Percentiles rank a stretch among this genome's conserved stretches.
Evolutionary conservation across 2,329 filamentous ascomycete species (phyloP).

Genomic region (Beauveria brongniartii): DNA sequence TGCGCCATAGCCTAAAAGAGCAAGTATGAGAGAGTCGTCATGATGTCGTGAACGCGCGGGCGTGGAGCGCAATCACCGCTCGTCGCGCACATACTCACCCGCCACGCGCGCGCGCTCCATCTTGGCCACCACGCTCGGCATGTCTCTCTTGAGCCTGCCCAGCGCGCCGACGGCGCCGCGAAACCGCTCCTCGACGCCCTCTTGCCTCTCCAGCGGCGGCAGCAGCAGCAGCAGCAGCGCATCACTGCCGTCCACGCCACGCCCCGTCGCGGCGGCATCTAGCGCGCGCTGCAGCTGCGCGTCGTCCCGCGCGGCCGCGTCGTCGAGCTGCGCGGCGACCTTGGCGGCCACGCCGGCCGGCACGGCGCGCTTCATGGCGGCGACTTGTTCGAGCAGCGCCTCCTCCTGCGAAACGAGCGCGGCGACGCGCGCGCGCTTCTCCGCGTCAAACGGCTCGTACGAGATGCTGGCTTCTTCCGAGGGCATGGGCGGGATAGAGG

Average conservation of each 20-base stretch:
- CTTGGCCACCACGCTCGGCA: conserved; percentile 54
- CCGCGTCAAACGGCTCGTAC: conserved; percentile 54
- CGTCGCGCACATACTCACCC: conserved; percentile 41
- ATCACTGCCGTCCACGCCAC: conserved; percentile 36
- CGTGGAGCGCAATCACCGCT: background rate
- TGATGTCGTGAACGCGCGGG: background rate
- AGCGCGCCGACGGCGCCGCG: conserved; percentile 41
- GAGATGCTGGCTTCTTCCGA: conserved; percentile 15
- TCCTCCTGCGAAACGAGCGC: conserved; percentile 55
- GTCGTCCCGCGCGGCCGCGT: conserved; percentile 39
- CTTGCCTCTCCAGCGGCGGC: conserved; percentile 35
- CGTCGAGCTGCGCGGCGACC: conserved; percentile 33
- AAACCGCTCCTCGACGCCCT: conserved; percentile 38
- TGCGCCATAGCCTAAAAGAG: background rate
- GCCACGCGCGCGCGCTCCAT: conserved; percentile 57
- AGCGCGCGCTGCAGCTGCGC: conserved; percentile 30
- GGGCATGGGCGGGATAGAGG: conserved; percentile 23
- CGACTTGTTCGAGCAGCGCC: conserved; percentile 56
- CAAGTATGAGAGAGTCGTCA: background rate
- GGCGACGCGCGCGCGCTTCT: conserved; percentile 50
- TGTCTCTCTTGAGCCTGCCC: conserved; percentile 46
- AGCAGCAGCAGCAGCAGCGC: conserved; percentile 11
- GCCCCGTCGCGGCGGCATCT: conserved; percentile 25
- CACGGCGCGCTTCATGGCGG: conserved; percentile 47
- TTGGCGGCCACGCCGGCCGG: conserved; percentile 36